phyloP scores from a whole-genome alignment of 768 basidiomycete genomes.

The Serendipita vermifera region DNA sequence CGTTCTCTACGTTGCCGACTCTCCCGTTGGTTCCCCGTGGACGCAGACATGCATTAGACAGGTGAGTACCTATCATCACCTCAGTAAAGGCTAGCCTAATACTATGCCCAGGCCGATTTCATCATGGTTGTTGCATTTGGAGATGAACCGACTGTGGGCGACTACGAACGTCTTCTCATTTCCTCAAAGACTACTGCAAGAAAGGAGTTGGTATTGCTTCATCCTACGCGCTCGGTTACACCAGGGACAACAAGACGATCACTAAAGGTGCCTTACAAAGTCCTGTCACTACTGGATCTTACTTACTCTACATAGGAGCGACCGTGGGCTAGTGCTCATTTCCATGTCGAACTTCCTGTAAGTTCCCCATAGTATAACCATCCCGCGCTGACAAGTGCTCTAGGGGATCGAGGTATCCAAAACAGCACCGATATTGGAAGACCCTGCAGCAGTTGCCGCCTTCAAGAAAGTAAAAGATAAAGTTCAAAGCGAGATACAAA shows the following conservation, averaged over 20 bases:
- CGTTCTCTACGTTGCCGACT: slow-evolving; percentile 93
- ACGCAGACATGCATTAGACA: slow-evolving; percentile 96
- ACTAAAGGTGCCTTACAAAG: slow-evolving; percentile 54
- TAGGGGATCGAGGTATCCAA: slow-evolving; percentile 9
- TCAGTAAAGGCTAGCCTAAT: not conserved
- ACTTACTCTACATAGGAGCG: slow-evolving; percentile 45
- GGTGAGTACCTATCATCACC: slow-evolving; percentile 29
- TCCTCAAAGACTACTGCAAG: slow-evolving; percentile 98
- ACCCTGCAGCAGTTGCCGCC: slow-evolving; percentile 77
- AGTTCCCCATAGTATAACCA: slow-evolving; percentile 16
- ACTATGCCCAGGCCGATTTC: slow-evolving; percentile 58
- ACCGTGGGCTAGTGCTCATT: slow-evolving; percentile 91
- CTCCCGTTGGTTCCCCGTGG: slow-evolving; percentile 90
- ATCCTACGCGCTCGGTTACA: slow-evolving; percentile 76
- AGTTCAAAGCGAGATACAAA: slow-evolving; percentile 79
- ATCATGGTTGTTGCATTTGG: slow-evolving; percentile 92
- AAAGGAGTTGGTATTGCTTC: slow-evolving; percentile 89
- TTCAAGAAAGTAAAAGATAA: slow-evolving; percentile 83
- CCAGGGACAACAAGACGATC: slow-evolving; percentile 92
- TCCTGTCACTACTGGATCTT: not conserved
- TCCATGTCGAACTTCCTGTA: slow-evolving; percentile 85
- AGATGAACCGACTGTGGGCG: slow-evolving; percentile 72
- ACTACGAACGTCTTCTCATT: slow-evolving; percentile 84
- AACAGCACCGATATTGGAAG: slow-evolving; percentile 28
- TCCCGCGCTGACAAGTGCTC: not conserved